These are phyloP conservation scores for Clonostachys sp. DNA, from an alignment of 2,329 filamentous ascomycete genomes.

Conservation along the genomic window DNA sequence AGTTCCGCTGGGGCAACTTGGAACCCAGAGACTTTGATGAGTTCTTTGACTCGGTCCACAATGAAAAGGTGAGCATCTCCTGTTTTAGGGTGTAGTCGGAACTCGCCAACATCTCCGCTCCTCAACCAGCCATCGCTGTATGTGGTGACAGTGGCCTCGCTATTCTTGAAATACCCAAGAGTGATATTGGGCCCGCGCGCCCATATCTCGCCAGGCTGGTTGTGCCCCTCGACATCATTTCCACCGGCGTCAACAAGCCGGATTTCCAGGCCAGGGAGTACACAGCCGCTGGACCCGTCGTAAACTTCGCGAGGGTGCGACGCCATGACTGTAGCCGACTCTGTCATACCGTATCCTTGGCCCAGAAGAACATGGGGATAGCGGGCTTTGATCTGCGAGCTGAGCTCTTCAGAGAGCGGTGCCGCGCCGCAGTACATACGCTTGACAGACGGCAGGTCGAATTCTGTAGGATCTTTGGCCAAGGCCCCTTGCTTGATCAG, in stretches of 20 bases:
- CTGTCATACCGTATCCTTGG: constrained; percentile 4
- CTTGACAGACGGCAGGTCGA: not conserved
- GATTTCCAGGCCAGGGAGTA: constrained; percentile 1
- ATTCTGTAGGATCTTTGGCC: constrained; percentile 26
- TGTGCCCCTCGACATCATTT: constrained; percentile 25
- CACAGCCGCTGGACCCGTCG: constrained; percentile 3
- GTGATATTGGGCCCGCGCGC: constrained; percentile 69
- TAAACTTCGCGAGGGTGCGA: constrained; percentile 1
- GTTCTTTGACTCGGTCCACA: constrained; percentile 74
- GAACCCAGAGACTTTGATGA: constrained; percentile 51
- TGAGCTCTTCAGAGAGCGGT: constrained; percentile 1
- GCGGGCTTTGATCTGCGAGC: not conserved
- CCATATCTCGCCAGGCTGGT: constrained; percentile 55
- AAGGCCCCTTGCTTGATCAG: constrained; percentile 69
- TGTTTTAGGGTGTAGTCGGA: constrained; percentile 51
- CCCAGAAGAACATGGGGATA: constrained; percentile 1
- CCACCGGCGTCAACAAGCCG: constrained; percentile 26
- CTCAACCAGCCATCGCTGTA: constrained; percentile 63
- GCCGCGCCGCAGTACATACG: constrained; percentile 3
- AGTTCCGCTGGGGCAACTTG: constrained; percentile 65
- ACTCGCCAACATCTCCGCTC: constrained; percentile 65
- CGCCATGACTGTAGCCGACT: constrained; percentile 1
- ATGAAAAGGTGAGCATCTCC: constrained; percentile 64
- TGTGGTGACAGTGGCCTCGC: constrained; percentile 51
- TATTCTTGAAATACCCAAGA: constrained; percentile 53